Conservation (phyloP, 257 asterid species). For the Thymus mandschuricus region DNA sequence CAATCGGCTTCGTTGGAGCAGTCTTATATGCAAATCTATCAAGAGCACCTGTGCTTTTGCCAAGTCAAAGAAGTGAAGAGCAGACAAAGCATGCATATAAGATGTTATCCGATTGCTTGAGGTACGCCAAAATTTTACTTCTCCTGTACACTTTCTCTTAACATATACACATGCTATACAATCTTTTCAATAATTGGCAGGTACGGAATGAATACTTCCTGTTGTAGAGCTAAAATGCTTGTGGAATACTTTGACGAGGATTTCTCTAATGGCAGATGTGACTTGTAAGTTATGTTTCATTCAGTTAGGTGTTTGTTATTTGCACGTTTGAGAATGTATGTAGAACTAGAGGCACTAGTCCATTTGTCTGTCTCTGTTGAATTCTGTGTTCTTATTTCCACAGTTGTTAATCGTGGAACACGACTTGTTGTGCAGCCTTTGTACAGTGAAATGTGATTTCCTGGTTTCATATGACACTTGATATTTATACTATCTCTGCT, state of each 20-base stretch:
- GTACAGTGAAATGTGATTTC: too few species aligned
- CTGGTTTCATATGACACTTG: too few species aligned
- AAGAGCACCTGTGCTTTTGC: constrained; percentile 67
- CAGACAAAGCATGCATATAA: constrained; percentile 69
- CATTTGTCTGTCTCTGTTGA: constrained; percentile 15
- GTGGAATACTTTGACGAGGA: constrained; percentile 85
- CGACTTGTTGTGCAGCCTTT: too few species aligned
- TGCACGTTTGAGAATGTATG: constrained; percentile 8
- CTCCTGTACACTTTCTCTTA: constrained; percentile 19
- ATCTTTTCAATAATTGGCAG: constrained; percentile 45
- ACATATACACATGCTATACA: constrained; percentile 15
- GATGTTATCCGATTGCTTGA: constrained; percentile 82
- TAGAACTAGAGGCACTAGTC: neutral
- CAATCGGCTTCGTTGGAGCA: constrained; percentile 42
- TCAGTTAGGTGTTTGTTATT: constrained; percentile 3
- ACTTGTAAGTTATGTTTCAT: constrained; percentile 51
- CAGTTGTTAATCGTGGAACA: too few species aligned
- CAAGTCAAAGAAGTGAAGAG: constrained; percentile 74
- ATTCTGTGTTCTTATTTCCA: constrained; percentile 23
- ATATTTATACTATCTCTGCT: too few species aligned
- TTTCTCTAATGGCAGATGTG: constrained; percentile 60
- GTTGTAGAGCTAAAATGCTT: constrained; percentile 71
- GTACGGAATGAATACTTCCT: constrained; percentile 64
- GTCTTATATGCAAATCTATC: constrained; percentile 71
- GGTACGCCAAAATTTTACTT: constrained; percentile 40